phyloP scores from a whole-genome alignment of 768 basidiomycete species.

The Leucocoprinus leucothites region DNA sequence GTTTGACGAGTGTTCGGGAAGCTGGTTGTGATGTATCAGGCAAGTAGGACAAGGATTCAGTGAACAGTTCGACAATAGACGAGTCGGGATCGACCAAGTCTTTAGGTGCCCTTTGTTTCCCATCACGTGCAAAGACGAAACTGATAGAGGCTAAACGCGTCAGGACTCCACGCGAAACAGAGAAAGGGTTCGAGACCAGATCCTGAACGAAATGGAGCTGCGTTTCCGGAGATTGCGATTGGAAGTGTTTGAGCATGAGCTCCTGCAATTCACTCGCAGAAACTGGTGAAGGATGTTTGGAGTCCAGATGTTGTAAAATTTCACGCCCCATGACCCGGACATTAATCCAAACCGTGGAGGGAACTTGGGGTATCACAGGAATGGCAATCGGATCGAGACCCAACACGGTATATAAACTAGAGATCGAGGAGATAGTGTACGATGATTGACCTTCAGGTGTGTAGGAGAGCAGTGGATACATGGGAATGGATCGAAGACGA shows the following conservation, averaged over 20 bases:
- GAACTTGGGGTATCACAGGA: neutral
- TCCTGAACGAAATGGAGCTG: slow-evolving; percentile 8
- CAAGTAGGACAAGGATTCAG: slow-evolving; percentile 12
- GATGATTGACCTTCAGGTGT: neutral
- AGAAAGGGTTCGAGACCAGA: slow-evolving; percentile 19
- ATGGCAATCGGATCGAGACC: neutral
- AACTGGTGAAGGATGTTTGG: slow-evolving; percentile 13
- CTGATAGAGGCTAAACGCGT: slow-evolving; percentile 19
- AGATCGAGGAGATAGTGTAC: neutral
- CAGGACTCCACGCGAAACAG: slow-evolving; percentile 23
- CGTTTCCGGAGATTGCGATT: slow-evolving; percentile 9
- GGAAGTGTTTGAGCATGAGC: slow-evolving; percentile 1
- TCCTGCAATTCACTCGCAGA: slow-evolving; percentile 10
- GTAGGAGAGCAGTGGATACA: slow-evolving; percentile 26
- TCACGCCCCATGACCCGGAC: neutral
- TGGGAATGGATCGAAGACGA: slow-evolving; percentile 20
- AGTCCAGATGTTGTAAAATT: slow-evolving; percentile 18
- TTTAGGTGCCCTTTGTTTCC: slow-evolving; percentile 18
- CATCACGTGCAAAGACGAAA: slow-evolving; percentile 27
- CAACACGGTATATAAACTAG: neutral
- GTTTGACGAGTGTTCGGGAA: slow-evolving; percentile 15
- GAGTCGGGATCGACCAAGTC: slow-evolving; percentile 31
- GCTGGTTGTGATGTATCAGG: slow-evolving; percentile 8
- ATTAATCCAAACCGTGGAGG: neutral
- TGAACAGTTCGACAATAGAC: slow-evolving; percentile 24